Evolutionary conservation across 1,139 yeast species (phyloP), one percentile per base, ranked within the genome.

Genomic region (Hemisphaericaspora xylofermentans): DNA sequence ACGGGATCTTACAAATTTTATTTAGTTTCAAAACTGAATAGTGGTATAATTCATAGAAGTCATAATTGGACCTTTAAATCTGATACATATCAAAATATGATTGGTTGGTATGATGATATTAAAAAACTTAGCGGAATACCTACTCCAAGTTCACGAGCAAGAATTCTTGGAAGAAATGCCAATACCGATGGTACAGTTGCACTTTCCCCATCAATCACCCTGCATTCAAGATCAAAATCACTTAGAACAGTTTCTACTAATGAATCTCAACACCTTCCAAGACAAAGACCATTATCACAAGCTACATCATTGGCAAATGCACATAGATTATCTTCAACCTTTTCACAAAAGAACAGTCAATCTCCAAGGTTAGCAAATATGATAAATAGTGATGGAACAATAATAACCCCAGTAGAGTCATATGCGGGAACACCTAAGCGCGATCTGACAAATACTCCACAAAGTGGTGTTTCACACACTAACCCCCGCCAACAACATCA

Each of bases 1-100:
- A 78, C 80, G 32, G 78, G 81, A 4, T 68, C 70, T 43, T 86
- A 83, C 66, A 89, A 88, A 63, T 93, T 93, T 64, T 86, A 88
- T 16, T 71, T 93, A 46, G 78, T 78, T 47, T 84, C 94, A 18
- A 86, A 83, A 52, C 70, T 61, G 63, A 82, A 84, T 51, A 79
- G 79, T 50, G 89, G 91, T 9, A 57, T 71, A 47, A 70, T 71
- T 57, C 85, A 84, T 50, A 76, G 88, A 56, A 87, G 88, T 39
- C 97, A 91, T 64, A 89, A 88, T 56, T 89, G 94, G 88, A 95
- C 89, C 9, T 91, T 93, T 67, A 76, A 96, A 53, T 84, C 95
- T 18, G 91, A 86, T 56, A 78, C 84, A 35, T 85, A 85, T 55
- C 84, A 81, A 36, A 68, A 76, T 37, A 85, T 89, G 91, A 80